A percentile compares a stretch with the other conserved stretches of the same genome.
Evolutionary conservation across 805 yeast species (phyloP).

Genomic region (Clavispora asparagi): DNA sequence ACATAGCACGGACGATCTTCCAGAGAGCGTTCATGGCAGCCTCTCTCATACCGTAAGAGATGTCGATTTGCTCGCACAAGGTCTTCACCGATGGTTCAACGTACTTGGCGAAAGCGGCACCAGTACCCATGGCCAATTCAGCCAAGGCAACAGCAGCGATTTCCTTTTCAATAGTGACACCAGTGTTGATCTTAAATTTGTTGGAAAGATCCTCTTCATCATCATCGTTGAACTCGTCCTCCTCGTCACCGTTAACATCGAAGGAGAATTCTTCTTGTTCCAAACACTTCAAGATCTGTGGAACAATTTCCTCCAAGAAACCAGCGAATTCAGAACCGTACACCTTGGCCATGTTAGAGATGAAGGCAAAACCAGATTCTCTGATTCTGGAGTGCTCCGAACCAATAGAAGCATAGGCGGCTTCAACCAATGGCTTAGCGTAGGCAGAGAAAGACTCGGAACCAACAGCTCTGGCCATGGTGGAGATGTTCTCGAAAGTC

Average conservation of each 20-base stretch:
- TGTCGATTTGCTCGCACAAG: slow-evolving; percentile 67
- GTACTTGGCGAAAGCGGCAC: slow-evolving; percentile 71
- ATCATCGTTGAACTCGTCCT: slow-evolving; percentile 50
- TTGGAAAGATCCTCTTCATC: slow-evolving; percentile 58
- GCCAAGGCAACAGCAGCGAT: slow-evolving; percentile 87
- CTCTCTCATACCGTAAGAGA: slow-evolving; percentile 88
- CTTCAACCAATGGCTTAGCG: slow-evolving; percentile 83
- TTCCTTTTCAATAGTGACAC: slow-evolving; percentile 93
- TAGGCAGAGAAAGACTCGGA: slow-evolving; percentile 79
- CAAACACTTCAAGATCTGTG: slow-evolving; percentile 76
- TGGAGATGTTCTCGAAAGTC: slow-evolving; percentile 88
- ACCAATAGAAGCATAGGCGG: slow-evolving; percentile 74
- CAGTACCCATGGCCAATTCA: slow-evolving; percentile 85
- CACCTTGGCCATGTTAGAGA: slow-evolving; percentile 90
- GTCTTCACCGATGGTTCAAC: slow-evolving; percentile 64
- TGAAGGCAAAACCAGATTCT: slow-evolving; percentile 91
- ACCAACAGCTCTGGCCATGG: slow-evolving; percentile 96
- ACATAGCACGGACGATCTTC: slow-evolving; percentile 74
- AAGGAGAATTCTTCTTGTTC: slow-evolving; percentile 81
- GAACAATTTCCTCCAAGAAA: slow-evolving; percentile 76
- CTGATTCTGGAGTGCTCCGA: slow-evolving; percentile 80
- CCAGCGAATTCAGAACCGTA: slow-evolving; percentile 88
- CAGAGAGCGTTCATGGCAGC: slow-evolving; percentile 79
- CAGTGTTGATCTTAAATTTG: slow-evolving; percentile 84
- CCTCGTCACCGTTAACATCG: slow-evolving; percentile 45